phyloP scores from a whole-genome alignment of 352 stramenopile genomes.

The Peronospora tabacina region DNA sequence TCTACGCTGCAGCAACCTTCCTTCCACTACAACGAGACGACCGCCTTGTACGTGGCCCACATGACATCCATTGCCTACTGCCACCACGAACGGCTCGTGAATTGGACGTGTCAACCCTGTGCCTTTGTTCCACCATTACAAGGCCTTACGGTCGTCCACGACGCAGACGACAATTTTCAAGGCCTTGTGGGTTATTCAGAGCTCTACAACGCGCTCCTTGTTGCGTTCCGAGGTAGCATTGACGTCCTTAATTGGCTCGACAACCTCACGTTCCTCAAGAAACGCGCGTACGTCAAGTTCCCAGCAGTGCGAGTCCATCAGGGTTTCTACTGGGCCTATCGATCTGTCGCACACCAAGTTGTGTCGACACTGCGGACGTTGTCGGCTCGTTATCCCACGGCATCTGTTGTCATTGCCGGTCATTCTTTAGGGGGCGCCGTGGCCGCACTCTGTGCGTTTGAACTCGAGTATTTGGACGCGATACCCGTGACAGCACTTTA shows the following conservation, averaged over 20 bases:
- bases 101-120: conserved; percentile 76
- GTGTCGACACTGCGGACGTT: conserved; percentile 32
- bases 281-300: conserved; percentile 49
- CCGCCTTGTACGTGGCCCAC: conserved; percentile 61
- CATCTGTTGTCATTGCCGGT: conserved; percentile 53
- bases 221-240: conserved; percentile 81
- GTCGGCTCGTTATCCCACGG: conserved; percentile 29
- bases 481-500: conserved; percentile 49
- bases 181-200: conserved; percentile 65
- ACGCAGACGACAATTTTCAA: conserved; percentile 70
- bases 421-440: conserved; percentile 73
- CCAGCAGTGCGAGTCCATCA: conserved; percentile 58
- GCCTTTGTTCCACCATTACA: conserved; percentile 42
- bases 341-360: conserved; percentile 49
- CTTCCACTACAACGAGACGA: conserved; percentile 63
- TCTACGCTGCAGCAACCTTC: too few relatives aligned
- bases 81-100: conserved; percentile 44
- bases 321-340: conserved; percentile 79
- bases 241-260: conserved; percentile 80
- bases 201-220: conserved; percentile 41
- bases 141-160: conserved; percentile 50
- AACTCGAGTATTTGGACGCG: conserved; percentile 56
- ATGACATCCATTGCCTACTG: conserved; percentile 80
- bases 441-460: conserved; percentile 63
- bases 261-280: conserved; percentile 81